phyloP scores from a whole-genome alignment of 495 filamentous ascomycete species.

The Hypoxylon lenormandii region DNA sequence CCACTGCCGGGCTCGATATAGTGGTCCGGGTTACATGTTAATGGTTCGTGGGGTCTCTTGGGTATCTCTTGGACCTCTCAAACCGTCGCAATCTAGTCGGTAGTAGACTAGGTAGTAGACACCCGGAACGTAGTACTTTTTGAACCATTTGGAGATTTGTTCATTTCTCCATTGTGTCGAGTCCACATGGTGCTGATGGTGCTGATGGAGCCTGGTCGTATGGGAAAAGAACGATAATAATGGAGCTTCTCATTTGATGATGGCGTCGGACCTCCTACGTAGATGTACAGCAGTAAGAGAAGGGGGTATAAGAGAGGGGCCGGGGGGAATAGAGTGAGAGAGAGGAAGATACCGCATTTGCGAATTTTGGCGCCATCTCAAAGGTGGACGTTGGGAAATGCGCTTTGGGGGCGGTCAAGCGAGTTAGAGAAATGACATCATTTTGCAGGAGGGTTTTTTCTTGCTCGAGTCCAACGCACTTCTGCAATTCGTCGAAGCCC shows the following conservation, averaged over 20 bases:
- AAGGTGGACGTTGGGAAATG: constrained; percentile 44
- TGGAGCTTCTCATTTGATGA: constrained; percentile 35
- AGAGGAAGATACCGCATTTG: constrained; percentile 26
- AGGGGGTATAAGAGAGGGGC: constrained; percentile 15
- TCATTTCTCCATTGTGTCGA: constrained; percentile 11
- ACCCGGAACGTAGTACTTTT: constrained; percentile 3
- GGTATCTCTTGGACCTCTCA: constrained; percentile 17
- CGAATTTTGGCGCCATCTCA: constrained; percentile 47
- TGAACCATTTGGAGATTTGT: too few relatives aligned
- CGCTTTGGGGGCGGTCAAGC: constrained; percentile 46
- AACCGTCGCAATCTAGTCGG: too few relatives aligned
- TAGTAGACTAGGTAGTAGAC: too few relatives aligned
- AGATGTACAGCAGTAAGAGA: background rate
- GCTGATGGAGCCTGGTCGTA: background rate
- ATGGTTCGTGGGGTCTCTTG: constrained; percentile 29
- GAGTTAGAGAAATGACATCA: constrained; percentile 43
- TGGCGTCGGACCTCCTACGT: constrained; percentile 15
- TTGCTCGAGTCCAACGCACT: constrained; percentile 24
- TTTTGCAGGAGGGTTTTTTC: constrained; percentile 34
- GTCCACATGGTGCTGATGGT: constrained; percentile 3
- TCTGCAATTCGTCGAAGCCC: constrained; percentile 18
- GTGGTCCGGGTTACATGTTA: constrained; percentile 38
- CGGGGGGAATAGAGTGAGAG: too few relatives aligned
- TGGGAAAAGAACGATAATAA: constrained; percentile 26
- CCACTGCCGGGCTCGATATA: constrained; percentile 44